phyloP scores from a whole-genome alignment of 257 asterid species.

The Solanum etuberosum region DNA sequence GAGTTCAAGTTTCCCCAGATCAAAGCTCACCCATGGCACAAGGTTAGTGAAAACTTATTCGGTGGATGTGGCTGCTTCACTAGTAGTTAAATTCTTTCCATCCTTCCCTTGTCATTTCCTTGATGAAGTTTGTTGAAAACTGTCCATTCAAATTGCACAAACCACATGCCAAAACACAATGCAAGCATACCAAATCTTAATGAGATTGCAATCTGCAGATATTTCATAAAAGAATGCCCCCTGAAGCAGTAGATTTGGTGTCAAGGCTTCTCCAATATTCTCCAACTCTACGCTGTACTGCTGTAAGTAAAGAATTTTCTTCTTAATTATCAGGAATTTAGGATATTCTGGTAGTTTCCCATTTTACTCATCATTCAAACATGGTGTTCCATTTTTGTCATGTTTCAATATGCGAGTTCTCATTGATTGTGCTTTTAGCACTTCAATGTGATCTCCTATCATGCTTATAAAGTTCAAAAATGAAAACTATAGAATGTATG shows the following conservation, averaged over 20 bases:
- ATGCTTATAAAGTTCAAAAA: neutral
- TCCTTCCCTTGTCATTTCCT: neutral
- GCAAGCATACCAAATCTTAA: neutral
- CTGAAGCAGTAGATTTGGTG: slow-evolving; percentile 76
- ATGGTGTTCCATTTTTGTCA: neutral
- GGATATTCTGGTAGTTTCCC: neutral
- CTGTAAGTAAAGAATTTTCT: slow-evolving; percentile 36
- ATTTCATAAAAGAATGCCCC: slow-evolving; percentile 58
- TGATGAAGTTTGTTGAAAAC: neutral
- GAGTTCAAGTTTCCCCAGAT: slow-evolving; percentile 89
- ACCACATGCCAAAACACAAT: neutral
- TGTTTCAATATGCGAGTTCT: neutral
- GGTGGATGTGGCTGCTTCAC: neutral
- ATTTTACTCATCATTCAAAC: neutral
- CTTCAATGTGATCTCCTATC: neutral
- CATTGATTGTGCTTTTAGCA: neutral
- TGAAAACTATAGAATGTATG: neutral
- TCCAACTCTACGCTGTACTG: slow-evolving; percentile 77
- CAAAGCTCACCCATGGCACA: slow-evolving; percentile 93
- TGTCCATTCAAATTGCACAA: neutral
- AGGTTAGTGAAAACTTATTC: slow-evolving; percentile 35
- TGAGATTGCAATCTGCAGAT: slow-evolving; percentile 25
- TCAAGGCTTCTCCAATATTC: slow-evolving; percentile 91
- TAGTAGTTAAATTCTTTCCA: neutral
- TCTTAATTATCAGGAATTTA: neutral